Evolutionary conservation across 2,329 filamentous ascomycete genomes (phyloP), one percentile per base, ranked within the genome.

Genomic region (Diaporthe humulicola): DNA sequence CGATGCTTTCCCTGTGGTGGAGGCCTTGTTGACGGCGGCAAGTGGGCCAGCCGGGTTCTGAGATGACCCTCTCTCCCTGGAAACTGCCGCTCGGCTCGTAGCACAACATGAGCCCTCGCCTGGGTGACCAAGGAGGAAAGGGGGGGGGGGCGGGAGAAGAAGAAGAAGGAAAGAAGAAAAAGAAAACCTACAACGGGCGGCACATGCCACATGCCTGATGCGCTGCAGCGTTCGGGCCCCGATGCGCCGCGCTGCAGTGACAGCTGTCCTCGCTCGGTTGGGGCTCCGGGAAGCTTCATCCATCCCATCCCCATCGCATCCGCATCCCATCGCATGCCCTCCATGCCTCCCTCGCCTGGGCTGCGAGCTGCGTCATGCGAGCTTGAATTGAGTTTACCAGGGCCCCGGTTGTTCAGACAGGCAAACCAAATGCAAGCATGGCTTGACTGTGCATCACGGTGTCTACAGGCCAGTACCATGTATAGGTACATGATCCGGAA

Each of bases 381-480:
- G 64, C 64, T 52, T 67, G 64, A 67, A 67, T 67, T 67, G 64
- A 67, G 64, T 67, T 67, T 67, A 52, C 64, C 45, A 52, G 64
- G 64, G 64, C 30, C 64, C 64, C 64, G 64, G 45, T 22, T 22
- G 45, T 45, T 67, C 30, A 67, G 40, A 67, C 64, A 19, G 19
- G 36, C 45, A 67, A 52, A 25, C 30, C 33, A 33, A 25, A 48
- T 50, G 45, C 45, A 67, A 45, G 45, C 45, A 19, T 67, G 64
- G 45, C 30, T 52, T 67, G 64, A 52, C 64, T 67, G 64, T 52
- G 45, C 61, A 50, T n/a, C 1, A 14, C 61, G n/a, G n/a, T n/a
- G n/a, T n/a, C 45, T 52, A 17, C 22, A 25, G 64, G 14, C 28
- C 2, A 28, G 30, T 12, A 52, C 22, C 22, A 28, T 52, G 64